phyloP scores from a whole-genome alignment of 129 eudicot genomes.

The Deinandra increscens region DNA sequence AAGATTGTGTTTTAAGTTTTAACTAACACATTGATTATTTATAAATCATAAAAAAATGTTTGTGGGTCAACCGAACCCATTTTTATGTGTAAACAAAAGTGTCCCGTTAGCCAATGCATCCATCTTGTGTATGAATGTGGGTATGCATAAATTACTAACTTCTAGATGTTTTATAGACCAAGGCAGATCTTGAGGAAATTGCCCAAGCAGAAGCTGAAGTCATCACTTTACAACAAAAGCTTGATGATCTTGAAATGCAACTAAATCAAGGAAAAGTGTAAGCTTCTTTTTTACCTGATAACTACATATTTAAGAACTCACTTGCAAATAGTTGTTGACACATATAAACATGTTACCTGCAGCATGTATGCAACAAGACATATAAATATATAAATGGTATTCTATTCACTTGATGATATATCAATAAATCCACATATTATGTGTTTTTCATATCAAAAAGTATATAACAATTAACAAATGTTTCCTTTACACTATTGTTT shows the following conservation, averaged over 20 bases:
- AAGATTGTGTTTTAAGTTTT: not conserved
- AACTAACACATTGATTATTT: not conserved
- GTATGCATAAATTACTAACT: conserved; percentile 34
- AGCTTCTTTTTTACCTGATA: conserved; percentile 24
- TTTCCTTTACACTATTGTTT: conserved; percentile 3
- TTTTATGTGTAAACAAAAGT: conserved; percentile 10
- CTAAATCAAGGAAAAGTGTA: conserved; percentile 55
- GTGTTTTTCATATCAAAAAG: not conserved
- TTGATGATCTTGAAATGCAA: conserved; percentile 57
- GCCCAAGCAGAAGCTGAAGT: conserved; percentile 59
- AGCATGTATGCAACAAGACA: not conserved
- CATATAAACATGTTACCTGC: not conserved
- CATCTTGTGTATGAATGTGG: conserved; percentile 5
- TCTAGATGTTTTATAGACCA: conserved; percentile 44
- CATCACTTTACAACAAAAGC: conserved; percentile 50
- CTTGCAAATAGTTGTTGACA: too few species aligned
- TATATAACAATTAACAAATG: not conserved
- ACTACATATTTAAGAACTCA: not conserved
- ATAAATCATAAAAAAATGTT: not conserved
- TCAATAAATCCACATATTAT: conserved; percentile 10
- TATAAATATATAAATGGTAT: conserved; percentile 6
- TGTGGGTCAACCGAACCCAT: not conserved
- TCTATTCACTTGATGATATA: not conserved
- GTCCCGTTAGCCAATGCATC: not conserved
- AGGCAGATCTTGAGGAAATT: conserved; percentile 58